Evolutionary conservation across 805 yeast genomes (phyloP).

Genomic region (Ogataea ganodermae): DNA sequence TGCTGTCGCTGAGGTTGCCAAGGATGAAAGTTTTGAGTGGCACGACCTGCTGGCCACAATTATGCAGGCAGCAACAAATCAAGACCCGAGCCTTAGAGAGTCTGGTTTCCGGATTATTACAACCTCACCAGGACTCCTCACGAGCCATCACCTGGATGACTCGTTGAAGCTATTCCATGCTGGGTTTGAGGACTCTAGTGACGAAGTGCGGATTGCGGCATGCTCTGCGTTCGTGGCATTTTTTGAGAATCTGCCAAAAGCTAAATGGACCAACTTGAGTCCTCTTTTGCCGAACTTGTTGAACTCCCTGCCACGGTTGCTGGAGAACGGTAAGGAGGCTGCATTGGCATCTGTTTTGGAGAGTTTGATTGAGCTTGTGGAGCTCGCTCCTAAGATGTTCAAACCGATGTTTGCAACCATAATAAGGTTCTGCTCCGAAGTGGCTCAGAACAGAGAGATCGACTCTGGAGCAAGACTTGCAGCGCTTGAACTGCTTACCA

Average conservation of each 20-base stretch:
- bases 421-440: slow-evolving; percentile 80
- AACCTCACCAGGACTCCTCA: slow-evolving; percentile 77
- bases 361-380: slow-evolving; percentile 85
- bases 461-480: slow-evolving; percentile 81
- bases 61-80: slow-evolving; percentile 53
- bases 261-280: slow-evolving; percentile 73
- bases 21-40: slow-evolving; percentile 69
- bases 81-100: slow-evolving; percentile 74
- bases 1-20: slow-evolving; percentile 90
- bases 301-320: slow-evolving; percentile 82
- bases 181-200: slow-evolving; percentile 80
- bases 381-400: slow-evolving; percentile 92
- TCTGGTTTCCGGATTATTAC: slow-evolving; percentile 89
- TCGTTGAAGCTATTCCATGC: slow-evolving; percentile 69
- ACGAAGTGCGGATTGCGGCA: slow-evolving; percentile 86
- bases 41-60: slow-evolving; percentile 74
- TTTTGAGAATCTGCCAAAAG: slow-evolving; percentile 78
- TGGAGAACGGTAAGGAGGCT: slow-evolving; percentile 74
- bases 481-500: slow-evolving; percentile 84
- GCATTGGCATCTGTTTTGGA: slow-evolving; percentile 89
- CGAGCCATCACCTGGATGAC: slow-evolving; percentile 41
- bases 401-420: slow-evolving; percentile 88
- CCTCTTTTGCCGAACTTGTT: slow-evolving; percentile 80
- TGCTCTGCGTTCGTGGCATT: slow-evolving; percentile 91
- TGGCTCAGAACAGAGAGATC: slow-evolving; percentile 76